Evolutionary conservation across 2,329 filamentous ascomycete genomes (phyloP), one percentile per base, ranked within the genome.

Genomic region (Claviceps digitariae): DNA sequence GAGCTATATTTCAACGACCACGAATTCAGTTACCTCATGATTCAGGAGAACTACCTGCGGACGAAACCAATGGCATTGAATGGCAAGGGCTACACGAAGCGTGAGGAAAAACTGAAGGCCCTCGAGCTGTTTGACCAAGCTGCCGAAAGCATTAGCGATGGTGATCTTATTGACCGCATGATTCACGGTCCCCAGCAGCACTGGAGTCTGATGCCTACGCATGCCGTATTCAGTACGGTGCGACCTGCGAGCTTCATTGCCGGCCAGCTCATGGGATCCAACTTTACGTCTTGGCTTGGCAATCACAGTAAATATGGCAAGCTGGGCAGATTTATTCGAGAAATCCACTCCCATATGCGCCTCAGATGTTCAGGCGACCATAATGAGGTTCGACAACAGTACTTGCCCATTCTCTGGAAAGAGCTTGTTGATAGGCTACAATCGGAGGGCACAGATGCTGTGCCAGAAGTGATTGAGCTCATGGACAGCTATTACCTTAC

Each of bases 1-100:
- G 91, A 98, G 69, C 81, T 98, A 1, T 98, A 98, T 68, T 98
- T 98, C 75, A 97, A 98, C 67, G 93, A 98, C 62, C 93, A 98
- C 64, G 93, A 98, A 62, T 95, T 97, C 71, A 96, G 90, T 63
- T 93, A 84, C 64, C 75, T 98, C 52, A 97, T 98, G 93, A 83
- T 98, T 48, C 93, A 98, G 66, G 94, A 98, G 68, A 98, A 98
- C 65, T 98, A 98, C 61, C 76, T 98, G 13, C 85, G 82, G 57
- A 90, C 89, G 2, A 87, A 83, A 56, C 93, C 93, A 3, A 76
- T 83, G 56, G 75, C 69, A 4, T 72, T 87, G 3, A 78, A 74
- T 56, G 75, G 74, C 50, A 71, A 73, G 48, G 69, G 72, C 21
- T 84, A 83, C 64, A 66, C 54, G 4, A 81, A 78, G 54, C 82